Evolutionary conservation across 176 grass and related monocot species (phyloP).

Genomic region (Oryza punctata): DNA sequence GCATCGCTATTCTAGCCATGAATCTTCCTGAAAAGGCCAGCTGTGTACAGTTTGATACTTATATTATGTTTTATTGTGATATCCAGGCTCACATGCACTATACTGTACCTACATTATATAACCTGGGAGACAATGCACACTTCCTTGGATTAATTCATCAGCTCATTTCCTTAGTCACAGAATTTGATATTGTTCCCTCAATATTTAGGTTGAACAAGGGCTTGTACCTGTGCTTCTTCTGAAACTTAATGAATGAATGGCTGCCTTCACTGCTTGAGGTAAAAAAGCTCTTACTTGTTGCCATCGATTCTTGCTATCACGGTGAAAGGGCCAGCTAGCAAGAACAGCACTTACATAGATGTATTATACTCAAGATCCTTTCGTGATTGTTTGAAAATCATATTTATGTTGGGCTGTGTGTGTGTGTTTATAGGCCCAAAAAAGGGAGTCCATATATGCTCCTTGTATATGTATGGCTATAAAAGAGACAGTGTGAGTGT

Average conservation of each 20-base stretch:
- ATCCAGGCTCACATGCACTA: constrained; percentile 20
- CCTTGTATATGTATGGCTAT: too few relatives aligned
- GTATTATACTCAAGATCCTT: constrained; percentile 49
- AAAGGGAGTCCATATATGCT: too few relatives aligned
- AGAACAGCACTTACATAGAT: constrained; percentile 66
- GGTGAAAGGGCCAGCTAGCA: constrained; percentile 74
- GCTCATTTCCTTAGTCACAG: constrained; percentile 22
- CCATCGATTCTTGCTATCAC: constrained; percentile 87
- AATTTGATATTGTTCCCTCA: neutral
- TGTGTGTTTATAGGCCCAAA: too few relatives aligned
- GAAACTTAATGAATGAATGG: constrained; percentile 82
- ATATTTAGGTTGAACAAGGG: constrained; percentile 74
- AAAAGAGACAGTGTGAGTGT: too few relatives aligned
- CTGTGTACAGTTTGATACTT: neutral
- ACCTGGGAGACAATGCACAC: neutral
- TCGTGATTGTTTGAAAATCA: neutral
- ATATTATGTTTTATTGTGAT: neutral
- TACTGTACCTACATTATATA: neutral
- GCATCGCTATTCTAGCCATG: too few relatives aligned
- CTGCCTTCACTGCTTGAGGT: constrained; percentile 83
- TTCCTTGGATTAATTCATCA: constrained; percentile 1
- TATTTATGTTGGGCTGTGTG: neutral
- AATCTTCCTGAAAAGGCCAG: neutral
- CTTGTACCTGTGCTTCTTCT: constrained; percentile 77
- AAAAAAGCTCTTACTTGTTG: constrained; percentile 30